Base-by-base conservation (phyloP, 371 early-diverging fungal species). In the Actinomortierella wolfii region DNA sequence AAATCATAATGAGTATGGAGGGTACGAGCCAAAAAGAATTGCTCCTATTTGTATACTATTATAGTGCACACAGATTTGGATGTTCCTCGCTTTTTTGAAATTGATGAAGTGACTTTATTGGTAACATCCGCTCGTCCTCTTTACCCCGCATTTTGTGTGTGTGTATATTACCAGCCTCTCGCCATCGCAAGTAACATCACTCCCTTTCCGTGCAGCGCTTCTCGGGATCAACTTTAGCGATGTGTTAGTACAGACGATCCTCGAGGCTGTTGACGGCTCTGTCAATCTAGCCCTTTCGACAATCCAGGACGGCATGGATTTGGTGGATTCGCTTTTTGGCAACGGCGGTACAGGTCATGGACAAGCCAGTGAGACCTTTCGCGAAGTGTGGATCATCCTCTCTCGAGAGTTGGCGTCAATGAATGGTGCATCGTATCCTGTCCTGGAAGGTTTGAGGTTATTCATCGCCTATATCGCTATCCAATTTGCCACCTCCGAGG, bases 151-250 rank as follows among this genome's bases (percentile, higher is more conserved):
- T 34, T 6, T 34, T 34, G 34, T 6, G 7, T 34, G 34, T 34
- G 34, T 34, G 4, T 11, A 6, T 34, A 34, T 34, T 34, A 6
- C 11, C 11, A 34, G 34, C 7, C 34, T 34, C 11, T 34, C 34
- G 11, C 34, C 34, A 34, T 34, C 34, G 11, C 34, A 34, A 34
- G 34, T 34, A 11, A 34, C 34, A 11, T 34, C 34, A 4, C 11
- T 34, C 7, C 34, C 34, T 34, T 34, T 34, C 34, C 34, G 34
- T 4, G 34, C 34, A 34, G 71, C 71, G 0, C 25, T 71, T 8
- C 26, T 71, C 42, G 71, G 71, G 29, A 71, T 71, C 62, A 71
- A 71, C 57, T 71, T 71, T 45, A 71, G 71, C 48, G 71, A 71
- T 15, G 39, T 71, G 28, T 46, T 71, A 0, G 64, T 71, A 29